These are phyloP conservation scores for Fusarium sp. DNA, from an alignment of 2,329 filamentous ascomycete species.

Conservation along the genomic window DNA sequence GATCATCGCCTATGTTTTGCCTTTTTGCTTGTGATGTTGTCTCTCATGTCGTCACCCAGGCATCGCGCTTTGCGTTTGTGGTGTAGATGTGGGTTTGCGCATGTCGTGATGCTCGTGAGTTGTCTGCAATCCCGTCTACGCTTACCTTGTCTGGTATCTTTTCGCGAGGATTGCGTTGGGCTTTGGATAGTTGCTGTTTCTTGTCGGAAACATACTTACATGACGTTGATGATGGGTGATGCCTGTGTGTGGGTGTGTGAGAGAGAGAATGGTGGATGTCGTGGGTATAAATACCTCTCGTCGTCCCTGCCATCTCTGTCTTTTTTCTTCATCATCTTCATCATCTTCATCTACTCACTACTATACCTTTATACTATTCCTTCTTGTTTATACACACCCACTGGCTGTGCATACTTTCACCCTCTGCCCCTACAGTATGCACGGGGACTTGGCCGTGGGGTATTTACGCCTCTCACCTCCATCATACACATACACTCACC, in stretches of 20 bases:
- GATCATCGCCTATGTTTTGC: neutral
- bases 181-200: neutral
- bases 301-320: neutral
- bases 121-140: neutral
- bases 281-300: neutral
- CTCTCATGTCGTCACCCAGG: neutral
- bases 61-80: too few species aligned
- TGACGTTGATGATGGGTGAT: neutral
- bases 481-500: too few species aligned
- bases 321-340: neutral
- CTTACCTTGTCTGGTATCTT: neutral
- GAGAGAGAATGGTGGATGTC: neutral
- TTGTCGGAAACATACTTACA: too few species aligned
- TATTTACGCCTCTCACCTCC: too few species aligned
- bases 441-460: too few species aligned
- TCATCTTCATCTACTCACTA: neutral
- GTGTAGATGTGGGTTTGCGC: neutral
- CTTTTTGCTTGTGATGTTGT: neutral
- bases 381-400: too few species aligned
- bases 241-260: too few species aligned
- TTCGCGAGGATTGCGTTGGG: neutral
- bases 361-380: too few species aligned
- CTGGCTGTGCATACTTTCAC: too few species aligned
- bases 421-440: too few species aligned
- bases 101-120: neutral